A percentile compares a stretch with the other conserved stretches of the same genome.
These are phyloP conservation scores for Anisodus acutangulus DNA, from an alignment of 257 asterid genomes.

Conservation along the genomic window DNA sequence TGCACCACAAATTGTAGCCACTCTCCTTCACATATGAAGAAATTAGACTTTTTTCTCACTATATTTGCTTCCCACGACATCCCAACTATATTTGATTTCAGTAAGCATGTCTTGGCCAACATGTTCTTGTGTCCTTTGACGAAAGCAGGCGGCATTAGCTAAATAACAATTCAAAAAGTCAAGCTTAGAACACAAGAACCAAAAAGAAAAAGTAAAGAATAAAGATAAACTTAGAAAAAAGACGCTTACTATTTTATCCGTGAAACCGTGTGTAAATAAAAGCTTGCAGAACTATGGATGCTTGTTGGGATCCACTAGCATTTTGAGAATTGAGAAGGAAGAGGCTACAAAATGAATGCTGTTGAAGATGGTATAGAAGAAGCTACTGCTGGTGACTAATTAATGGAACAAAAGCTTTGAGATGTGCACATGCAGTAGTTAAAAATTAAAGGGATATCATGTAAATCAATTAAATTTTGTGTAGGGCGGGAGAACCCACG, in stretches of 20 bases:
- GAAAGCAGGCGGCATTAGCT: not conserved
- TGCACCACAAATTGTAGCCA: conserved; percentile 3
- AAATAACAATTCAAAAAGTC: not conserved
- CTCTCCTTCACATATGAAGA: conserved; percentile 16
- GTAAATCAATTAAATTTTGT: no score
- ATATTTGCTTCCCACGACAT: conserved; percentile 6
- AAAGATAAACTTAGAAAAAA: not conserved
- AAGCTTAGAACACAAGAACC: not conserved
- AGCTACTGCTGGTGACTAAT: not conserved
- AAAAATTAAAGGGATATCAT: no score
- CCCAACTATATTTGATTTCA: not conserved
- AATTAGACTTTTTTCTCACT: not conserved
- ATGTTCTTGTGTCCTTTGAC: not conserved
- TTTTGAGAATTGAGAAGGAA: not conserved
- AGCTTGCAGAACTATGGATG: not conserved
- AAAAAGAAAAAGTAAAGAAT: not conserved
- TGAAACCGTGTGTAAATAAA: not conserved
- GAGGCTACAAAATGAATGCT: not conserved
- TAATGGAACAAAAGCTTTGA: no score
- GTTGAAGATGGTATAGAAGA: not conserved
- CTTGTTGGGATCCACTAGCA: conserved; percentile 8
- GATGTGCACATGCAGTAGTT: no score
- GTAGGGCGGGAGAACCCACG: no score
- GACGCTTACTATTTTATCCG: not conserved
- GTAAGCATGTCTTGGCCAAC: conserved; percentile 2